phyloP scores from a whole-genome alignment of 2,329 filamentous ascomycete genomes.

The Monosporascus sp. region DNA sequence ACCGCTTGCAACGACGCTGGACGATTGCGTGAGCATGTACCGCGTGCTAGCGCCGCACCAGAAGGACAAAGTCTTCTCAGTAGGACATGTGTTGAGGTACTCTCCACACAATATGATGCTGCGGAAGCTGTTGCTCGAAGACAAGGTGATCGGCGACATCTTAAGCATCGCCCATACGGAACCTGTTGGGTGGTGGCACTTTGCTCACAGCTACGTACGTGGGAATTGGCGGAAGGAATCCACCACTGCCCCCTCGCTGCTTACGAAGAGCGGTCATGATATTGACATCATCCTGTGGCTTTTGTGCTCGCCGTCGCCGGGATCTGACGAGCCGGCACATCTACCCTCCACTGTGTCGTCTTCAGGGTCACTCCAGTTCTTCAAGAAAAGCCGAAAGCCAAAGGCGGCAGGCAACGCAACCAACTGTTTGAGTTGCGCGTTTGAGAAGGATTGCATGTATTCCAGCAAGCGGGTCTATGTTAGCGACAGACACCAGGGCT shows the following conservation, averaged over 20 bases:
- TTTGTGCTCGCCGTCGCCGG: constrained; percentile 64
- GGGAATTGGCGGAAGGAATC: constrained; percentile 90
- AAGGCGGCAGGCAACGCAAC: constrained; percentile 67
- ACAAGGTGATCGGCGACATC: constrained; percentile 75
- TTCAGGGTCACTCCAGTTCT: constrained; percentile 71
- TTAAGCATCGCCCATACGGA: constrained; percentile 87
- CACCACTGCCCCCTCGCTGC: constrained; percentile 69
- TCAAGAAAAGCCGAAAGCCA: constrained; percentile 72
- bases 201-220: constrained; percentile 81
- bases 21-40: constrained; percentile 74
- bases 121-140: constrained; percentile 68
- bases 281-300: constrained; percentile 92
- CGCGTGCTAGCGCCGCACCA: constrained; percentile 42
- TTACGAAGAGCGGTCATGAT: constrained; percentile 96
- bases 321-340: constrained; percentile 51
- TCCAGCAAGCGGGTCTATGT: constrained; percentile 81
- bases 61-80: constrained; percentile 62
- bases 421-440: constrained; percentile 79
- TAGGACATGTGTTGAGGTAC: constrained; percentile 91
- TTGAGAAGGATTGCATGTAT: constrained; percentile 73
- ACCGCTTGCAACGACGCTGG: constrained; percentile 74
- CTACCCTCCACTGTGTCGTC: constrained; percentile 73
- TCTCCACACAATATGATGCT: constrained; percentile 88
- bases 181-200: constrained; percentile 96
- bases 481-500: constrained; percentile 52